Evolutionary conservation across 2,329 filamentous ascomycete species (phyloP).

Genomic region (Pyrenophora graminea): DNA sequence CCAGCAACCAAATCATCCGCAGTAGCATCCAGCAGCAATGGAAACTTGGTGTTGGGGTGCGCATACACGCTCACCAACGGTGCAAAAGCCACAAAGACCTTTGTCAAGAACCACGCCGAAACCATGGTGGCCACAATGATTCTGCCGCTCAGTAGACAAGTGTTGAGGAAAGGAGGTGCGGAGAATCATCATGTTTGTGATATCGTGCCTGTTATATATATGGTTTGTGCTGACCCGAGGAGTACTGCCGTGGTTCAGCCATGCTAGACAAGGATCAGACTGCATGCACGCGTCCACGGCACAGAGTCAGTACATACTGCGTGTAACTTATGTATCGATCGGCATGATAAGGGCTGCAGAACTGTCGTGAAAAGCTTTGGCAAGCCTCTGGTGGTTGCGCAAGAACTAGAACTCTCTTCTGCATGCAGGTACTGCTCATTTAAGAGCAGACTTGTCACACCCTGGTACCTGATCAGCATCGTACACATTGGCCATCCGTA

Average conservation of each 20-base stretch:
- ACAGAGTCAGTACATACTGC: constrained; percentile 8
- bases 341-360: constrained; percentile 20
- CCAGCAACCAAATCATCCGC: constrained; percentile 57
- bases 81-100: constrained; percentile 25
- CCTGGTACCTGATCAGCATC: background rate
- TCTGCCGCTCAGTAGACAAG: background rate
- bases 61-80: constrained; percentile 22
- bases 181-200: background rate
- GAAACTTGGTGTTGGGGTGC: constrained; percentile 27
- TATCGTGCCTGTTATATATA: constrained; percentile 16
- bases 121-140: constrained; percentile 23
- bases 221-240: constrained; percentile 4
- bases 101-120: constrained; percentile 22
- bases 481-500: background rate
- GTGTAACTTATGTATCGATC: constrained; percentile 14
- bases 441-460: background rate
- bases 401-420: background rate
- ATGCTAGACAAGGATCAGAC: constrained; percentile 15
- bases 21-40: constrained; percentile 56
- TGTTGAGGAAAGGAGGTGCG: background rate
- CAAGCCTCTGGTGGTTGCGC: background rate
- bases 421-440: constrained; percentile 5
- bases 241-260: constrained; percentile 16
- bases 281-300: constrained; percentile 10
- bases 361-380: background rate